These are phyloP conservation scores for Oryza nivara DNA, from an alignment of 176 grass and related monocot genomes.

Conservation along the genomic window DNA sequence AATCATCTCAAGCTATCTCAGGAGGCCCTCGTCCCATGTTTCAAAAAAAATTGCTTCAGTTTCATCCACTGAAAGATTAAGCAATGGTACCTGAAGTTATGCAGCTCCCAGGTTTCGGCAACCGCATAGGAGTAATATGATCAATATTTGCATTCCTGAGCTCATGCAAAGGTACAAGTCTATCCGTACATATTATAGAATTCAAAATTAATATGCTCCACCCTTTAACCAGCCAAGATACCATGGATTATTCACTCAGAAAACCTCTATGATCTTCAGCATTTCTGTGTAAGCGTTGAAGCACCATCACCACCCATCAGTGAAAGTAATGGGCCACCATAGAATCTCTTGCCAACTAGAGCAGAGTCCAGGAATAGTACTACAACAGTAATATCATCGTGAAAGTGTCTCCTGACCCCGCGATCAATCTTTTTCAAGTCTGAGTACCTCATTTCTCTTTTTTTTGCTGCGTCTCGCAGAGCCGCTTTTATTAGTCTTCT, in stretches of 20 bases:
- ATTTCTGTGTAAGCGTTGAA: slow-evolving; percentile 12
- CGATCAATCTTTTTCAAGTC: slow-evolving; percentile 48
- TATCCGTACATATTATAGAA: slow-evolving; percentile 30
- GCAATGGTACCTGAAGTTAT: slow-evolving; percentile 18
- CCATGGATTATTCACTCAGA: slow-evolving; percentile 5
- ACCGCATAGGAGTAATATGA: background rate
- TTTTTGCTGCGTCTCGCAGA: slow-evolving; percentile 41
- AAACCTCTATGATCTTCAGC: slow-evolving; percentile 13
- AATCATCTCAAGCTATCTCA: slow-evolving; percentile 15
- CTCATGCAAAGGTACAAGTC: background rate
- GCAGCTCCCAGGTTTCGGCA: slow-evolving; percentile 30
- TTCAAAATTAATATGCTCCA: slow-evolving; percentile 29
- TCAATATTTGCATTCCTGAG: background rate
- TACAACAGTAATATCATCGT: slow-evolving; percentile 64
- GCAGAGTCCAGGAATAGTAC: slow-evolving; percentile 55
- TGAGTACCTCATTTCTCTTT: slow-evolving; percentile 53
- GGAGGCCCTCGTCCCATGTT: no score
- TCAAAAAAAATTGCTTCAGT: slow-evolving; percentile 7
- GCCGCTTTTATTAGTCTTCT: slow-evolving; percentile 45
- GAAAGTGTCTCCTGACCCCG: slow-evolving; percentile 53
- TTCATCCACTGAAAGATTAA: slow-evolving; percentile 4
- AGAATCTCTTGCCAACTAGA: slow-evolving; percentile 32
- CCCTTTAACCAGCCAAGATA: slow-evolving; percentile 27
- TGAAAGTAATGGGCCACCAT: slow-evolving; percentile 41
- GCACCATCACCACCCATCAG: slow-evolving; percentile 37